Evolutionary conservation across 1,139 yeast genomes (phyloP), one percentile per base, ranked within the genome.

Genomic region (Arxiozyma telluris): DNA sequence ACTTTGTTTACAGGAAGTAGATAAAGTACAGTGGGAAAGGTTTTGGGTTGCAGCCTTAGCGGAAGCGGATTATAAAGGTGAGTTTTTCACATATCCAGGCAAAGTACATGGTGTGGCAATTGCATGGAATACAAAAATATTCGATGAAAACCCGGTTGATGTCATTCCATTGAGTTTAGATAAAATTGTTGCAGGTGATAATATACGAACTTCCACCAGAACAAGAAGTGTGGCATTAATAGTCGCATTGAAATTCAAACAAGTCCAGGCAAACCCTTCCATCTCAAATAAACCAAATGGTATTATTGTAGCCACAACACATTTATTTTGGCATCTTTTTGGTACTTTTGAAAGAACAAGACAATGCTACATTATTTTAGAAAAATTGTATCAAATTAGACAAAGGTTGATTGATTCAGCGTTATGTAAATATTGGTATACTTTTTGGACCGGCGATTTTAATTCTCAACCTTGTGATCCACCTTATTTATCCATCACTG

Each of bases 321-420:
- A 89, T 70, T 69, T 88, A 59, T 88, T 84, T 64, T 89, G 96
- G 96, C 96, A 87, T 65, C 96, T 96, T 3, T 82, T 81, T 68
- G 96, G 95, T 0, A 84, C 95, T 0, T 87, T 75, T 64, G 96
- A 87, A 64, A 74, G 96, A 64, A 81, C 93, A 0, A 75, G 96
- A 59, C 96, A 89, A 64, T 76, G 84, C 2, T 84, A 80, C 55
- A 62, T 86, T 42, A 72, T 84, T 4, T 63, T 86, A 56, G 68
- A 75, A 43, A 76, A 79, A 58, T 74, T 80, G 47, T 65, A 72
- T 47, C 80, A 78, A 55, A 81, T 86, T 60, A 64, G 65, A 12
- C 64, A 69, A 5, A 43, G 30, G 23, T 21, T 49, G 8, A 23
- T 44, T 4, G 39, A 22, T n/a, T 45, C 41, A 5, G 18, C 20